A percentile compares a stretch with the other conserved stretches of the same genome.
Conservation (phyloP, 129 eudicot species). For the Centella asiatica region DNA sequence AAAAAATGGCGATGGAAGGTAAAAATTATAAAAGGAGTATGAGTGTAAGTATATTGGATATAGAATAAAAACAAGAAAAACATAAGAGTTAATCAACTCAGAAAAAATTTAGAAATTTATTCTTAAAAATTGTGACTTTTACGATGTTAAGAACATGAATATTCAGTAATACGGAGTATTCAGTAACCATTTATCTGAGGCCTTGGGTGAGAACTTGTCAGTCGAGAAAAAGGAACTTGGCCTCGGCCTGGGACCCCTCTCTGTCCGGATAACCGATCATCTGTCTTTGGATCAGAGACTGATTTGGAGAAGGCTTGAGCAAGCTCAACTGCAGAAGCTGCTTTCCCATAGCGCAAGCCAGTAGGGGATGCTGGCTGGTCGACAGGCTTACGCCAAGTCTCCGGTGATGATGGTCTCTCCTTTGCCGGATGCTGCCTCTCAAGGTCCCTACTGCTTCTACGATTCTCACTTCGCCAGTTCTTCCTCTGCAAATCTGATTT, state of each 20-base stretch:
- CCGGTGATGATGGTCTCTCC: slow-evolving; percentile 93
- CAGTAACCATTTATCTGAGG: slow-evolving; percentile 84
- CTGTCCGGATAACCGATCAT: slow-evolving; percentile 49
- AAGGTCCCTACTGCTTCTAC: slow-evolving; percentile 45
- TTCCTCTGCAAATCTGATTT: slow-evolving; percentile 57
- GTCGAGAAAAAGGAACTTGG: slow-evolving; percentile 80
- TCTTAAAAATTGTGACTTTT: not conserved
- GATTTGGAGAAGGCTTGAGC: slow-evolving; percentile 84
- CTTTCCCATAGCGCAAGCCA: slow-evolving; percentile 67
- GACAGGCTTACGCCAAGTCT: slow-evolving; percentile 91
- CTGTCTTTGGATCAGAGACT: slow-evolving; percentile 52
- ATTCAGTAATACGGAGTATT: slow-evolving; percentile 7
- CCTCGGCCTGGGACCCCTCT: slow-evolving; percentile 54
- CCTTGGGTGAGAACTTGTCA: slow-evolving; percentile 58
- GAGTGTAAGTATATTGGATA: no score
- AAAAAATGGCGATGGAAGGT: no score
- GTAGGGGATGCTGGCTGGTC: slow-evolving; percentile 35
- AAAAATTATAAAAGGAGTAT: no score
- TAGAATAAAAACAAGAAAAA: no score
- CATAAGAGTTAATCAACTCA: no score
- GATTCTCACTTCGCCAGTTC: slow-evolving; percentile 64
- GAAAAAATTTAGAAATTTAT: not conserved
- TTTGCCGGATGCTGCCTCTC: slow-evolving; percentile 39
- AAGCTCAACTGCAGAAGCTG: slow-evolving; percentile 84
- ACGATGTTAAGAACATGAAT: not conserved